Evolutionary conservation across 805 yeast genomes (phyloP).

Genomic region (Barnettozyma sucrosica): DNA sequence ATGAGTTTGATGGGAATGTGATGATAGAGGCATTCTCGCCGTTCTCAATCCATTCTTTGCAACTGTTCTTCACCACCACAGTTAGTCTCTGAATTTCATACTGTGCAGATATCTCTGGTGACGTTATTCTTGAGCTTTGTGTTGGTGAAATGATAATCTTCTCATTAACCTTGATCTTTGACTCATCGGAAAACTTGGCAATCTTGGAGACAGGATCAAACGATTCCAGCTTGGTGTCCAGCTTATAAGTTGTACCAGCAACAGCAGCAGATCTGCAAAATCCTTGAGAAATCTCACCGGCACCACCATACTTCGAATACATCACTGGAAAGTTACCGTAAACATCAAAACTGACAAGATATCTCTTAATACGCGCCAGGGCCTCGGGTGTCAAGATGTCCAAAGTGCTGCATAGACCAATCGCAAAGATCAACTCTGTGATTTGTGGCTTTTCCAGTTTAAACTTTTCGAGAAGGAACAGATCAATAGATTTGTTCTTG

Average conservation of each 20-base stretch:
- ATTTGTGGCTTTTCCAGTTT: conserved; percentile 68
- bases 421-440: conserved; percentile 77
- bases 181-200: conserved; percentile 73
- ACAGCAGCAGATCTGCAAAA: conserved; percentile 98
- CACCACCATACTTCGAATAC: conserved; percentile 90
- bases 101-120: conserved; percentile 38
- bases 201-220: conserved; percentile 62
- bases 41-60: conserved; percentile 87
- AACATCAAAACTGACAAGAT: conserved; percentile 77
- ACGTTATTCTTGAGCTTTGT: conserved; percentile 42
- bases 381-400: conserved; percentile 68
- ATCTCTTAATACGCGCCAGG: conserved; percentile 74
- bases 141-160: conserved; percentile 74
- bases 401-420: conserved; percentile 68
- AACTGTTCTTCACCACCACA: conserved; percentile 78
- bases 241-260: conserved; percentile 90
- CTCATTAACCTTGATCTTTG: conserved; percentile 69
- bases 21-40: conserved; percentile 82
- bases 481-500: conserved; percentile 48
- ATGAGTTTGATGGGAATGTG: conserved; percentile 84
- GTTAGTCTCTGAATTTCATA: conserved; percentile 68
- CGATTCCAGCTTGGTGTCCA: conserved; percentile 58
- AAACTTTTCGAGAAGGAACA: conserved; percentile 60
- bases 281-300: conserved; percentile 94
- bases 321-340: conserved; percentile 93